Percentiles rank a stretch among this genome's conserved stretches.
Evolutionary conservation across 352 stramenopile species (phyloP).

Genomic region (Globisporangium parvum): DNA sequence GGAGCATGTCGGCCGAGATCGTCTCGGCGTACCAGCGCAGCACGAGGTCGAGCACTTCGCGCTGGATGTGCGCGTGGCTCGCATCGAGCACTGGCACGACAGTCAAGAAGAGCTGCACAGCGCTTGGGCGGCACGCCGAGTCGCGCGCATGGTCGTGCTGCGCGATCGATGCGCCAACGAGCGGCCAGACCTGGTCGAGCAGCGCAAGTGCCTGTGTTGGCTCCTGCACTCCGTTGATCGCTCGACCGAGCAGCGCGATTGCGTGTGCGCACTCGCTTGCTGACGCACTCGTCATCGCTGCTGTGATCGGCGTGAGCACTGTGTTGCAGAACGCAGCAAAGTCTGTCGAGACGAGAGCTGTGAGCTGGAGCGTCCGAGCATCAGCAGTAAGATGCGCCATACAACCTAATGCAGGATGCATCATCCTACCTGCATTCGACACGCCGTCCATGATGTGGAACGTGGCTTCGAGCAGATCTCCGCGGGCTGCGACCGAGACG

Average conservation of each 20-base stretch:
- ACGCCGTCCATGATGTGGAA: slow-evolving; percentile 43
- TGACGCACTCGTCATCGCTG: slow-evolving; percentile 25
- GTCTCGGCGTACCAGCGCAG: slow-evolving; percentile 38
- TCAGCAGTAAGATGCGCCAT: no score
- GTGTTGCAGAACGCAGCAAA: slow-evolving; percentile 48
- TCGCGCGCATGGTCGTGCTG: slow-evolving; percentile 25
- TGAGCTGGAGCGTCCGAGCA: background rate
- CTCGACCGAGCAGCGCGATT: slow-evolving; percentile 45
- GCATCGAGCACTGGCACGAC: slow-evolving; percentile 23
- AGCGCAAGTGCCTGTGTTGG: slow-evolving; percentile 21
- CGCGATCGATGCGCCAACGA: slow-evolving; percentile 28
- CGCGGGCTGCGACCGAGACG: slow-evolving; percentile 10
- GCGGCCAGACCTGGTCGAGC: slow-evolving; percentile 44
- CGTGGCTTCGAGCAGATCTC: slow-evolving; percentile 48
- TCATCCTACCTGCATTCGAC: slow-evolving; percentile 34
- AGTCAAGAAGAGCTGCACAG: slow-evolving; percentile 49
- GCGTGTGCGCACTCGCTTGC: slow-evolving; percentile 20
- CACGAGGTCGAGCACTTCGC: slow-evolving; percentile 33
- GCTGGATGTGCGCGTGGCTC: slow-evolving; percentile 19
- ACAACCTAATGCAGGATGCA: background rate
- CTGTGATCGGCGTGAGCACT: slow-evolving; percentile 27
- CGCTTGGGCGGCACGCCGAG: slow-evolving; percentile 22
- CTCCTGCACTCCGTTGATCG: slow-evolving; percentile 41
- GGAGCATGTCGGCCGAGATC: slow-evolving; percentile 36
- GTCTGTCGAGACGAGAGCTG: slow-evolving; percentile 19